A percentile compares a stretch with the other conserved stretches of the same genome.
Conservation (phyloP, 2,329 filamentous ascomycete genomes). For the Aspergillus sp. region DNA sequence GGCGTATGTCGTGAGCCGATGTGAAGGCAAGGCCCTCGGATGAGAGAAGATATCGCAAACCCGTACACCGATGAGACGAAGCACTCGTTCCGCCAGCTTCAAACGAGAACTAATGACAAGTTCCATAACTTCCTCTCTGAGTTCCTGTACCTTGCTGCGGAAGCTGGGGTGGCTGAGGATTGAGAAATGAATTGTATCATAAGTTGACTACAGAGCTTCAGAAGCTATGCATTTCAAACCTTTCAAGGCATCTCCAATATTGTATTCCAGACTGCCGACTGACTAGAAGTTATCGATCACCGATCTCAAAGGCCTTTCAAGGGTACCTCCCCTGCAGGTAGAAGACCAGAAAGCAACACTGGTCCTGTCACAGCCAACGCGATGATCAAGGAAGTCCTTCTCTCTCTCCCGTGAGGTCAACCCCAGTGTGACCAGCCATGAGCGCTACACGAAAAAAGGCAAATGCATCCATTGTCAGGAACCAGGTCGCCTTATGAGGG, state of each 20-base stretch:
- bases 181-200: constrained; percentile 2
- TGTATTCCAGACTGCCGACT: background rate
- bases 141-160: constrained; percentile 1
- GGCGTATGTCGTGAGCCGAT: background rate
- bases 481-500: background rate
- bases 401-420: no score
- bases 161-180: background rate
- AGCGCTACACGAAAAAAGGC: background rate
- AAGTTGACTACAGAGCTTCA: background rate
- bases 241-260: background rate
- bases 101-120: background rate
- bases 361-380: no score
- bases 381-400: no score
- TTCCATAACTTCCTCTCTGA: constrained; percentile 4
- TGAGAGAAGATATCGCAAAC: background rate
- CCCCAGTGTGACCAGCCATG: background rate
- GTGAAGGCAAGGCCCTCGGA: background rate
- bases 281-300: background rate
- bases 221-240: background rate
- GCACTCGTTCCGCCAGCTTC: background rate
- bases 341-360: background rate
- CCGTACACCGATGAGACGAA: background rate
- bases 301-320: background rate
- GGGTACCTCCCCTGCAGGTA: background rate
- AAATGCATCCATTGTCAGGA: background rate